Percentiles rank a stretch among this genome's conserved stretches.
phyloP scores from a whole-genome alignment of 495 filamentous ascomycete genomes.

The Peziza echinospora region DNA sequence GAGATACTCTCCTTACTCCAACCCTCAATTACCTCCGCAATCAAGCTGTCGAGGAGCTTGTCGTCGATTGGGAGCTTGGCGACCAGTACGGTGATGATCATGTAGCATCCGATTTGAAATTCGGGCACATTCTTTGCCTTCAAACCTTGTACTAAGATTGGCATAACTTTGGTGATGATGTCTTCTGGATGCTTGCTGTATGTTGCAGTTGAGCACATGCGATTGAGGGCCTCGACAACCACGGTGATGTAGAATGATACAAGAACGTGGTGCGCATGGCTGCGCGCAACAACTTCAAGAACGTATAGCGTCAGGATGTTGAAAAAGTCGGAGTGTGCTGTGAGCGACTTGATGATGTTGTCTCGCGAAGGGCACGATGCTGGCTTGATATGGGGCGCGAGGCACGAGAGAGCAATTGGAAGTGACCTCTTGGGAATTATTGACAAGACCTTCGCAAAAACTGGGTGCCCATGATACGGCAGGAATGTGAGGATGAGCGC shows the following conservation, averaged over 20 bases:
- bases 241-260: conserved; percentile 76
- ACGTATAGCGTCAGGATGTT: conserved; percentile 51
- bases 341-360: conserved; percentile 57
- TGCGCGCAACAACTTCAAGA: conserved; percentile 39
- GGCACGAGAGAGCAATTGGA: conserved; percentile 44
- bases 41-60: conserved; percentile 49
- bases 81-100: conserved; percentile 65
- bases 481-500: conserved; percentile 69
- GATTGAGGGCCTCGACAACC: conserved; percentile 56
- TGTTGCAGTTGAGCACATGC: conserved; percentile 50
- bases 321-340: conserved; percentile 48
- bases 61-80: conserved; percentile 60
- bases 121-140: conserved; percentile 49
- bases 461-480: conserved; percentile 64
- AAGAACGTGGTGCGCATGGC: conserved; percentile 49
- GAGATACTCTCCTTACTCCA: conserved; percentile 50
- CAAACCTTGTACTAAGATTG: conserved; percentile 54
- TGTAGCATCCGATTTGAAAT: conserved; percentile 65
- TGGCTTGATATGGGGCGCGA: conserved; percentile 61
- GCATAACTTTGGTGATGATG: conserved; percentile 49
- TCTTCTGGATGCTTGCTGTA: conserved; percentile 58
- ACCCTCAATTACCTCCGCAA: conserved; percentile 59
- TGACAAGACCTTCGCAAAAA: conserved; percentile 61
- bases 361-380: conserved; percentile 53
- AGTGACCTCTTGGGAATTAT: conserved; percentile 32